phyloP scores from a whole-genome alignment of 352 stramenopile species.

The Pythium vanterpoolii region DNA sequence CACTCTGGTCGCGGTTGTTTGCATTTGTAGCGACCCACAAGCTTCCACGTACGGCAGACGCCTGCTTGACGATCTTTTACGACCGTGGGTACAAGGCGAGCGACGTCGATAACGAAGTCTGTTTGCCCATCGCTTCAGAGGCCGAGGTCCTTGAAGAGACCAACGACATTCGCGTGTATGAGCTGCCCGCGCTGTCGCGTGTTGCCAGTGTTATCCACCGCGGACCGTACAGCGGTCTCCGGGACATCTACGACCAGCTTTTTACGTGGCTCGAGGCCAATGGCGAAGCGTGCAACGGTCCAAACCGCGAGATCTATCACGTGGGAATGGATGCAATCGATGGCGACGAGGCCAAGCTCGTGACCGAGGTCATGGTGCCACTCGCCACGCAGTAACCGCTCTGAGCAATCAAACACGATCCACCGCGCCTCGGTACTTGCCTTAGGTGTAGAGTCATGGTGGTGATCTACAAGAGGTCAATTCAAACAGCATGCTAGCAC shows the following conservation, averaged over 20 bases:
- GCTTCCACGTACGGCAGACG: conserved; percentile 11
- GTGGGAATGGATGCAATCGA: conserved; percentile 24
- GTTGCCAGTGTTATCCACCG: conserved; percentile 33
- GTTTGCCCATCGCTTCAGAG: conserved; percentile 32
- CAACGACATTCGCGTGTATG: conserved; percentile 24
- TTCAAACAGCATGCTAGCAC: too few relatives aligned
- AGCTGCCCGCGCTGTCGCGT: conserved; percentile 18
- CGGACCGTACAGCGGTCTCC: conserved; percentile 28
- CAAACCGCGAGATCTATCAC: conserved; percentile 42
- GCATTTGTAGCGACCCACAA: conserved; percentile 24
- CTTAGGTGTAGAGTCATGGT: too few relatives aligned
- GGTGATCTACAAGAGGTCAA: too few relatives aligned
- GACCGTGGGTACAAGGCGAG: conserved; percentile 29
- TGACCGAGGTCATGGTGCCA: conserved; percentile 20
- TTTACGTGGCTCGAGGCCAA: conserved; percentile 36
- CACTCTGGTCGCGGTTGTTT: conserved; percentile 34
- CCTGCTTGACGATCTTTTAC: conserved; percentile 47
- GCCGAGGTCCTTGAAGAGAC: conserved; percentile 11
- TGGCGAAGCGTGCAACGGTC: conserved; percentile 23
- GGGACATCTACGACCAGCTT: conserved; percentile 31
- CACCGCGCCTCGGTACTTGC: too few relatives aligned
- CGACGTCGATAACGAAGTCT: conserved; percentile 55
- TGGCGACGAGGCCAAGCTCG: conserved; percentile 6
- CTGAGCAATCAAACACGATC: not conserved
- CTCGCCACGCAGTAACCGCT: not conserved